Base-by-base conservation (phyloP, 2,329 filamentous ascomycete species). In the Cadophora sp. region DNA sequence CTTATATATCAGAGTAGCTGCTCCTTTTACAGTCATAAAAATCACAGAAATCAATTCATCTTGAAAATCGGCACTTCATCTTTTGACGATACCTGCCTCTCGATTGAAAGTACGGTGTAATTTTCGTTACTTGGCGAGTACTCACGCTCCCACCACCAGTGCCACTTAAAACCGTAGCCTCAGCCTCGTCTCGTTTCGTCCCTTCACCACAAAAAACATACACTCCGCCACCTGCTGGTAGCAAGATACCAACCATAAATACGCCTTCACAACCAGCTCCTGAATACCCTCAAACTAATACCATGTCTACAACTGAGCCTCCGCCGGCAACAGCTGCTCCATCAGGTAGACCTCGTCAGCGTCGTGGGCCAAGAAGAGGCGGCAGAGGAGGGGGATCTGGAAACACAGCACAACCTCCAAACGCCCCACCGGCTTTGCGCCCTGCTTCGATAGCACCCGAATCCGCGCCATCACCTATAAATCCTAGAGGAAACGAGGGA, bases 361-460 rank as follows among this genome's bases (percentile, higher is more conserved):
- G 72, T 56, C 71, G 73, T 45, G 72, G 73, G 24, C 69, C 69
- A 64, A 67, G 72, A 70, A 69, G 73, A 68, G 73, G 73, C 67
- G 73, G 68, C 69, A 65, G 71, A 66, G 70, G 71, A 59, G 62
- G 64, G 63, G 20, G 41, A 59, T n/a, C 47, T 65, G 56, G 51
- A 33, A 20, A 33, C 20, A 16, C 70, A 3, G 4, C 70, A 33
- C 67, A 68, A 43, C 24, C 59, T 53, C 47, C 66, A 55, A 65
- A 72, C 64, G 16, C 68, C 59, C 61, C 72, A 20, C 56, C 70
- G 30, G 66, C 69, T 59, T 53, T 71, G 30, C 66, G 65, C 18
- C 69, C 72, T 36, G 66, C 70, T 65, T 69, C 71, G 20, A 43
- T 72, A 48, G 48, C 63, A 51, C 66, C 72, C 27, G 64, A 67